phyloP scores from a whole-genome alignment of 2,329 filamentous ascomycete species.

The Claviceps digitariae region DNA sequence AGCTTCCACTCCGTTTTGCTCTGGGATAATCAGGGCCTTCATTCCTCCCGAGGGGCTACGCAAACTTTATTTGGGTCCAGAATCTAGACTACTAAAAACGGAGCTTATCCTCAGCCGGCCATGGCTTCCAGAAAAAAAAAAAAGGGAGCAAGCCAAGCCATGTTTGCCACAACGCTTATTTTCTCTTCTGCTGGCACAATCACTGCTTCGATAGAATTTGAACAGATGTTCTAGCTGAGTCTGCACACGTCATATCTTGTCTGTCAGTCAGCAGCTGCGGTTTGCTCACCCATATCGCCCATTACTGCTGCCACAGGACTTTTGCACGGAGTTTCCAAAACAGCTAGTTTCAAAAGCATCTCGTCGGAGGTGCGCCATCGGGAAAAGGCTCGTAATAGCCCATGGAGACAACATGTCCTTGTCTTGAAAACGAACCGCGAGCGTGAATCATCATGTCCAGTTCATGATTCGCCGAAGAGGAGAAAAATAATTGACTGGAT shows the following conservation, averaged over 20 bases:
- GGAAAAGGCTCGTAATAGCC: background rate
- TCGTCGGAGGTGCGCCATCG: background rate
- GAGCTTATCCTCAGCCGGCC: background rate
- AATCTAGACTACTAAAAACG: background rate
- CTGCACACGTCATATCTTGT: background rate
- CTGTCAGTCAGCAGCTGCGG: background rate
- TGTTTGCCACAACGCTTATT: background rate
- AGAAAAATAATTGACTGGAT: background rate
- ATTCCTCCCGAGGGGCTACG: background rate
- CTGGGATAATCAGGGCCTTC: background rate
- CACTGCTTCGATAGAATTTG: background rate
- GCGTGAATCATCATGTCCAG: too few species aligned
- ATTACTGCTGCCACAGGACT: background rate
- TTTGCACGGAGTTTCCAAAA: background rate
- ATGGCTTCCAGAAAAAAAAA: too few species aligned
- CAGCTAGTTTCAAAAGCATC: background rate
- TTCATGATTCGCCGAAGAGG: background rate
- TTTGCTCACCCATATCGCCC: background rate
- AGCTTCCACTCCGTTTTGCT: background rate
- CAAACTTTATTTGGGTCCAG: background rate
- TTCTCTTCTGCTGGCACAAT: too few species aligned
- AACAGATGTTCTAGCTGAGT: background rate
- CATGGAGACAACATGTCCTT: background rate
- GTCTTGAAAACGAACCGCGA: too few species aligned
- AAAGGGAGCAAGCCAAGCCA: too few species aligned